Percentiles rank a stretch among this genome's conserved stretches.
phyloP scores from a whole-genome alignment of 2,329 filamentous ascomycete genomes.

The Epichloe hybrida region DNA sequence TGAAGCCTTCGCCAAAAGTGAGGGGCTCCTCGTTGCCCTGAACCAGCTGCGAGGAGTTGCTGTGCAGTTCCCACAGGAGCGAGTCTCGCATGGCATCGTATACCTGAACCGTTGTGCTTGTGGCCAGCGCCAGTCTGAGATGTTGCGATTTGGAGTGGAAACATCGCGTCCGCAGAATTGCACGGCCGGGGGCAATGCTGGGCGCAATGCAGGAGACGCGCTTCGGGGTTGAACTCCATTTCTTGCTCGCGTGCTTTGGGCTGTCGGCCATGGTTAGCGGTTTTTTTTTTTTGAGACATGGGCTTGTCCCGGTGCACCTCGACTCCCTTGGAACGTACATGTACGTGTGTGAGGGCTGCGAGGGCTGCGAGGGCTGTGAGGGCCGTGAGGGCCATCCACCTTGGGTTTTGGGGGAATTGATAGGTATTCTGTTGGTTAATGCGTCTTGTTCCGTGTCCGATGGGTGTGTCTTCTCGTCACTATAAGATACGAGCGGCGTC shows the following conservation, averaged over 20 bases:
- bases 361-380: background rate
- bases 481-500: background rate
- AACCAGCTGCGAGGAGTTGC: slow-evolving; percentile 5
- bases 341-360: background rate
- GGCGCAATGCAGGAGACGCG: slow-evolving; percentile 1
- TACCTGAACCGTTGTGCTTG: slow-evolving; percentile 1
- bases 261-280: background rate
- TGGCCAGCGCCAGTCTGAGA: slow-evolving; percentile 1
- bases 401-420: background rate
- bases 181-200: slow-evolving; percentile 1
- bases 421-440: background rate
- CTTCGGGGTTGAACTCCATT: background rate
- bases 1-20: slow-evolving; percentile 1
- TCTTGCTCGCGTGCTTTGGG: background rate
- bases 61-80: slow-evolving; percentile 5
- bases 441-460: background rate
- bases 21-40: slow-evolving; percentile 4
- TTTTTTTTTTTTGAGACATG: too few species aligned
- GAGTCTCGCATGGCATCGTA: slow-evolving; percentile 2
- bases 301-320: too few species aligned
- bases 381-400: background rate
- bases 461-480: background rate
- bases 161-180: slow-evolving; percentile 1
- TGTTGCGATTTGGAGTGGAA: background rate
- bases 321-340: too few species aligned